Evolutionary conservation across 495 filamentous ascomycete species (phyloP).

Genomic region (Pyrenula aspistea): DNA sequence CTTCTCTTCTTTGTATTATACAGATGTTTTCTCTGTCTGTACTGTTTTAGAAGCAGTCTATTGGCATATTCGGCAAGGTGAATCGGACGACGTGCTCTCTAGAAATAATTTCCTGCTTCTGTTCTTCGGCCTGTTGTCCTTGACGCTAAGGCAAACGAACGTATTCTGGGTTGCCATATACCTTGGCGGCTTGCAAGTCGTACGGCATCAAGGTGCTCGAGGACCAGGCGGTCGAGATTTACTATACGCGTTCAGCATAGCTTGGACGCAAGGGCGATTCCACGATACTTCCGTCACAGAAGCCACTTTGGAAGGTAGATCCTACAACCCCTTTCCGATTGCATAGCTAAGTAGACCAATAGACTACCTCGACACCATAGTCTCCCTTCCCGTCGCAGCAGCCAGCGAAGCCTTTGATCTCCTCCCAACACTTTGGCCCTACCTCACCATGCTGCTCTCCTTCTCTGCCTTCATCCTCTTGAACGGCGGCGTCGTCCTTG

Average conservation of each 20-base stretch:
- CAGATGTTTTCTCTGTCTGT: slow-evolving; percentile 56
- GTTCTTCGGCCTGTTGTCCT: slow-evolving; percentile 41
- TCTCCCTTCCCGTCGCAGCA: slow-evolving; percentile 48
- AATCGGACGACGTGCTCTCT: slow-evolving; percentile 6
- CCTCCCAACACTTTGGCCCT: slow-evolving; percentile 44
- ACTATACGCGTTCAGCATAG: not conserved
- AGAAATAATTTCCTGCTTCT: slow-evolving; percentile 19
- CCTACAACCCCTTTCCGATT: not conserved
- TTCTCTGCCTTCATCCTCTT: slow-evolving; percentile 69
- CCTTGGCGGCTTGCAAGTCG: slow-evolving; percentile 61
- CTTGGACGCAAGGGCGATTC: slow-evolving; percentile 35
- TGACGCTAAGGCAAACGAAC: slow-evolving; percentile 85
- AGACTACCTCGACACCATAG: slow-evolving; percentile 48
- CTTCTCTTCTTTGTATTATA: slow-evolving; percentile 90
- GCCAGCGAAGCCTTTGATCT: slow-evolving; percentile 36
- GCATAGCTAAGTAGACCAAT: not conserved
- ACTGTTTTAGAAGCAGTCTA: slow-evolving; percentile 55
- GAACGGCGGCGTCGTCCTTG: slow-evolving; percentile 88
- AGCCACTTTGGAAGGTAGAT: slow-evolving; percentile 42
- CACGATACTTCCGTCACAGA: slow-evolving; percentile 53
- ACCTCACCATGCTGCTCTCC: slow-evolving; percentile 49
- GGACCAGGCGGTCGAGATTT: not conserved
- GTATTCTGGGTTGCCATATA: slow-evolving; percentile 91
- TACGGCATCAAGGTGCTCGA: slow-evolving; percentile 19
- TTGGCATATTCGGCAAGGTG: slow-evolving; percentile 37